A percentile compares a stretch with the other conserved stretches of the same genome.
These are phyloP conservation scores for Alternaria brassicicola DNA, from an alignment of 2,329 filamentous ascomycete genomes.

Conservation along the genomic window DNA sequence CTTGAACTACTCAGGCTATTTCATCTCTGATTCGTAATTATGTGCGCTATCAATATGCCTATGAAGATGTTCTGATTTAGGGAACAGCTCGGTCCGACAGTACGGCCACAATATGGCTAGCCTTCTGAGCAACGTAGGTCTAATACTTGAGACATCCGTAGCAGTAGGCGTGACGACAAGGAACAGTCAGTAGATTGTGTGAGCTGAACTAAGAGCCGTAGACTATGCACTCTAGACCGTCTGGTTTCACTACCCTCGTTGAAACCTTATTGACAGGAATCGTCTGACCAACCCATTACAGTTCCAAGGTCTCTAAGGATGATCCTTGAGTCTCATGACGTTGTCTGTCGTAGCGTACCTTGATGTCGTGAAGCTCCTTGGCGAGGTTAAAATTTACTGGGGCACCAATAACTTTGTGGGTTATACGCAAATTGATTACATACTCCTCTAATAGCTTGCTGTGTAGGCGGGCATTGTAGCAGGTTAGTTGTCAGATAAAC, in stretches of 20 bases:
- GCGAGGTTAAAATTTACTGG: neutral
- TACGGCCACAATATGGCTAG: conserved; percentile 5
- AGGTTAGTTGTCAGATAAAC: neutral
- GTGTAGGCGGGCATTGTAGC: neutral
- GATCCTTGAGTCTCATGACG: neutral
- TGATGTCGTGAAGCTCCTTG: neutral
- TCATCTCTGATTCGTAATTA: neutral
- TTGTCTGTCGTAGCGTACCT: neutral
- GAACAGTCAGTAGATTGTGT: neutral
- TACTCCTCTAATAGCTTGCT: neutral
- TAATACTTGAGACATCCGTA: neutral
- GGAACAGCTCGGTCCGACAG: conserved; percentile 10
- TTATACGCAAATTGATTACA: neutral
- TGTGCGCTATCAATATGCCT: neutral
- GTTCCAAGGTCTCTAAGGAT: neutral
- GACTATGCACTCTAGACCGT: neutral
- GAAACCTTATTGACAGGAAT: neutral
- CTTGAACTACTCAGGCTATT: neutral
- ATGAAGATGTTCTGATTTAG: neutral
- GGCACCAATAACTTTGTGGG: neutral
- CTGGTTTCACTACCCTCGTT: neutral
- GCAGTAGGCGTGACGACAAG: neutral
- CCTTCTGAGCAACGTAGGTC: neutral
- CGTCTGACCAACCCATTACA: neutral
- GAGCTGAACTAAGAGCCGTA: neutral